phyloP scores from a whole-genome alignment of 2,329 filamentous ascomycete genomes.

The Botrytis fabae region DNA sequence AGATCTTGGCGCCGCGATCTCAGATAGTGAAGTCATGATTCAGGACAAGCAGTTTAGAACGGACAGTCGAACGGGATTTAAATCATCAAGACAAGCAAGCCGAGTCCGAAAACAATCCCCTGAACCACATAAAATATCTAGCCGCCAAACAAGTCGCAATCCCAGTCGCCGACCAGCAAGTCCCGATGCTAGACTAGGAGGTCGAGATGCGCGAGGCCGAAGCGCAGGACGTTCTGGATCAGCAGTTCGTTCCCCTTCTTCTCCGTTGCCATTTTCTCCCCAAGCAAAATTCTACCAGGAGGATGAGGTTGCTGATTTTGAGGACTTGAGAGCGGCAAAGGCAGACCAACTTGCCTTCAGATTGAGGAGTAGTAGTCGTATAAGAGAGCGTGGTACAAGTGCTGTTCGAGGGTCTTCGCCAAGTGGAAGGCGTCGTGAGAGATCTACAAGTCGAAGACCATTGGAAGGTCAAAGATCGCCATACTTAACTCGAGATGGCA shows the following conservation, averaged over 20 bases:
- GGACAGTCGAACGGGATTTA: slow-evolving; percentile 37
- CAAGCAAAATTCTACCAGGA: slow-evolving; percentile 54
- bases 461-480: slow-evolving; percentile 26
- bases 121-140: slow-evolving; percentile 40
- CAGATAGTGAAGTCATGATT: slow-evolving; percentile 38
- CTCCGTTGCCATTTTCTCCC: slow-evolving; percentile 72
- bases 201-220: slow-evolving; percentile 56
- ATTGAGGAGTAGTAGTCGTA: slow-evolving; percentile 53
- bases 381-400: slow-evolving; percentile 41
- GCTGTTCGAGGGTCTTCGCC: slow-evolving; percentile 37
- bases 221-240: slow-evolving; percentile 61
- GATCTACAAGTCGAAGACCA: slow-evolving; percentile 39
- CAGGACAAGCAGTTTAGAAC: slow-evolving; percentile 32
- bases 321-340: slow-evolving; percentile 55
- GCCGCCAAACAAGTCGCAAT: slow-evolving; percentile 43
- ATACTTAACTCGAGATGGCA: slow-evolving; percentile 31
- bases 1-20: slow-evolving; percentile 51
- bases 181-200: slow-evolving; percentile 39
- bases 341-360: slow-evolving; percentile 58
- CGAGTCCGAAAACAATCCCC: slow-evolving; percentile 37
- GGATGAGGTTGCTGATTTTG: slow-evolving; percentile 64
- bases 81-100: slow-evolving; percentile 42
- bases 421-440: slow-evolving; percentile 39
- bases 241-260: slow-evolving; percentile 71
- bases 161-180: slow-evolving; percentile 43